Conservation (phyloP, 176 grass and related monocot species). For the Rhynchospora tenuis region DNA sequence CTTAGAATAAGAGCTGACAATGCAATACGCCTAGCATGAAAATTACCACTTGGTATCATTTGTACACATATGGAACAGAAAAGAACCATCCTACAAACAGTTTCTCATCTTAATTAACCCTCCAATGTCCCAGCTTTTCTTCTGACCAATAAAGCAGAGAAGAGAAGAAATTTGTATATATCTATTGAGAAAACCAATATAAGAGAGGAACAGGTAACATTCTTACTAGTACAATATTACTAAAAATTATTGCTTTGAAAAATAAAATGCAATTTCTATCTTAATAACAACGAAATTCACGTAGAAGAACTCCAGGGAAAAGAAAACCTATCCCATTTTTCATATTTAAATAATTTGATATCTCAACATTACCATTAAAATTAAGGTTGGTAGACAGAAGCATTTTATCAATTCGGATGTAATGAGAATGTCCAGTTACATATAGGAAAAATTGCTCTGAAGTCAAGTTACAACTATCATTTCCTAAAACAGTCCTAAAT, state of each 20-base stretch:
- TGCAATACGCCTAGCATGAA: too few relatives aligned
- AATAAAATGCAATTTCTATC: background rate
- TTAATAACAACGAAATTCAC: background rate
- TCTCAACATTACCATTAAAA: constrained; percentile 65
- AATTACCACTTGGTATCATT: too few relatives aligned
- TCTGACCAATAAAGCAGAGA: too few relatives aligned
- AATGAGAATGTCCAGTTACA: background rate
- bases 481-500: background rate
- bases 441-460: background rate
- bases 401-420: background rate
- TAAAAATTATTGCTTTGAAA: too few relatives aligned
- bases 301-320: background rate
- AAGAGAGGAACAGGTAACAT: background rate
- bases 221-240: too few relatives aligned
- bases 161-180: too few relatives aligned
- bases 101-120: too few relatives aligned
- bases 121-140: too few relatives aligned
- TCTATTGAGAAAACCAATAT: background rate
- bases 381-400: constrained; percentile 42
- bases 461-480: background rate
- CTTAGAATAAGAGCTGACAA: too few relatives aligned
- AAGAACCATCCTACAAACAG: too few relatives aligned
- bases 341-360: constrained; percentile 52
- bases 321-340: constrained; percentile 71
- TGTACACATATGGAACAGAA: too few relatives aligned